Evolutionary conservation across 805 yeast genomes (phyloP).

Genomic region (Yamadazyma ubonensis): DNA sequence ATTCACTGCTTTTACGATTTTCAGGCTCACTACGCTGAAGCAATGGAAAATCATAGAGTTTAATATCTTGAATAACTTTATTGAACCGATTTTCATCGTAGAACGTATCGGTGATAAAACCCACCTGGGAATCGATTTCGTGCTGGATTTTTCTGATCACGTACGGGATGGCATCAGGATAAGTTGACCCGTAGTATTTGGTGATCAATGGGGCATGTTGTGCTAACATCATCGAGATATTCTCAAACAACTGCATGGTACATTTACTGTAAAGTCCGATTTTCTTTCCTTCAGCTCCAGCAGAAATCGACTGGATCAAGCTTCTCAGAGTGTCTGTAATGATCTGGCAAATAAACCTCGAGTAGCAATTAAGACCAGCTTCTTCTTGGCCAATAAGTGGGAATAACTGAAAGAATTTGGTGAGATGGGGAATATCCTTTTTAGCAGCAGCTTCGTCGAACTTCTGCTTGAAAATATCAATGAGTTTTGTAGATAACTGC

Average conservation of each 20-base stretch:
- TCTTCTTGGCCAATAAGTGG: slow-evolving; percentile 77
- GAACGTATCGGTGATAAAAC: slow-evolving; percentile 82
- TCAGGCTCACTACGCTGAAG: slow-evolving; percentile 18
- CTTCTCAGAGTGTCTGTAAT: slow-evolving; percentile 76
- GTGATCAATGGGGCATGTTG: slow-evolving; percentile 83
- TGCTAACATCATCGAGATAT: slow-evolving; percentile 75
- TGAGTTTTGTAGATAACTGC: slow-evolving; percentile 60
- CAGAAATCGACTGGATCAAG: slow-evolving; percentile 48
- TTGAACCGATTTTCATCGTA: slow-evolving; percentile 68
- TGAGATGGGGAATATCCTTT: slow-evolving; percentile 66
- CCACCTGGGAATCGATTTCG: slow-evolving; percentile 92
- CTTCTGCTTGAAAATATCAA: slow-evolving; percentile 53
- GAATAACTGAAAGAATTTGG: slow-evolving; percentile 79
- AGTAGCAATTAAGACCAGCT: slow-evolving; percentile 75
- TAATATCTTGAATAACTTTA: slow-evolving; percentile 53
- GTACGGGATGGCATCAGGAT: slow-evolving; percentile 55
- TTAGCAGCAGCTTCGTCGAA: slow-evolving; percentile 69
- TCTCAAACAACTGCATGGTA: slow-evolving; percentile 71
- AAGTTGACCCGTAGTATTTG: slow-evolving; percentile 56
- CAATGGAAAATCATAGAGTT: slow-evolving; percentile 43
- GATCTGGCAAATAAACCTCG: slow-evolving; percentile 81
- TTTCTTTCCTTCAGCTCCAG: slow-evolving; percentile 24
- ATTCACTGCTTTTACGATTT: slow-evolving; percentile 3
- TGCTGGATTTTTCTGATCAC: slow-evolving; percentile 74
- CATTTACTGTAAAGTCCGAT: slow-evolving; percentile 60